phyloP scores from a whole-genome alignment of 2,329 filamentous ascomycete species.

The Fusarium sp. region DNA sequence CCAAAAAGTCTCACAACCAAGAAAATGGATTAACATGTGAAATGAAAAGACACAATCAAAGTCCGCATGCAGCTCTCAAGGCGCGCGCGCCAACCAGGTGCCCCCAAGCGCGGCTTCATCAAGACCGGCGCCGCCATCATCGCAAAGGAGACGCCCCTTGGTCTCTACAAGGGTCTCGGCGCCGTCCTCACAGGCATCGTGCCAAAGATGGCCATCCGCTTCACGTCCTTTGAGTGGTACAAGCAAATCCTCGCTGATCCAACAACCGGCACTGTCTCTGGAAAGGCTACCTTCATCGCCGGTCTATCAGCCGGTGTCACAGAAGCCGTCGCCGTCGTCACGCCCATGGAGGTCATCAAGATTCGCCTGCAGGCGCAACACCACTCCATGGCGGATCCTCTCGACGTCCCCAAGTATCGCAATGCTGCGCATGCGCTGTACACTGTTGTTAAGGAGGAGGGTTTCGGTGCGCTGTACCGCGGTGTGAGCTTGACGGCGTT shows the following conservation, averaged over 20 bases:
- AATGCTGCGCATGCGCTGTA: conserved; percentile 87
- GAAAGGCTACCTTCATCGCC: conserved; percentile 75
- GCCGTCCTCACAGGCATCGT: conserved; percentile 96
- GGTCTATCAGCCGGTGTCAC: conserved; percentile 93
- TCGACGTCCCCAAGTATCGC: conserved; percentile 96
- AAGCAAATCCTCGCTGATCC: conserved; percentile 82
- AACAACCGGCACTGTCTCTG: conserved; percentile 72
- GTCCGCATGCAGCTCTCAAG: conserved; percentile 98
- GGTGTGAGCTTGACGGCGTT: conserved; percentile 94
- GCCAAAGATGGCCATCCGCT: conserved; percentile 99
- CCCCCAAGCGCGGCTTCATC: conserved; percentile 88
- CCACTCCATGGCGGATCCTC: conserved; percentile 96
- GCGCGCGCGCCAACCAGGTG: conserved; percentile 82
- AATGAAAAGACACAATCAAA: conserved; percentile 85
- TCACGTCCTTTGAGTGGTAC: conserved; percentile 96
- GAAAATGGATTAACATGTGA: conserved; percentile 3
- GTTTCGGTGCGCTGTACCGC: conserved; percentile 85
- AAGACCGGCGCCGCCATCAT: conserved; percentile 88
- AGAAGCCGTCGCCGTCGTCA: conserved; percentile 95
- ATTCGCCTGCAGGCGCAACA: conserved; percentile 98
- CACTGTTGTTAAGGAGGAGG: conserved; percentile 93
- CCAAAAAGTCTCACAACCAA: not conserved
- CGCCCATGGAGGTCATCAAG: conserved; percentile 99
- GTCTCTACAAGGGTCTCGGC: conserved; percentile 97
- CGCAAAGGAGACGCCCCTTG: conserved; percentile 87